Percentiles rank a stretch among this genome's conserved stretches.
Evolutionary conservation across 176 grass and related monocot genomes (phyloP).

Genomic region (Stipa capillata): DNA sequence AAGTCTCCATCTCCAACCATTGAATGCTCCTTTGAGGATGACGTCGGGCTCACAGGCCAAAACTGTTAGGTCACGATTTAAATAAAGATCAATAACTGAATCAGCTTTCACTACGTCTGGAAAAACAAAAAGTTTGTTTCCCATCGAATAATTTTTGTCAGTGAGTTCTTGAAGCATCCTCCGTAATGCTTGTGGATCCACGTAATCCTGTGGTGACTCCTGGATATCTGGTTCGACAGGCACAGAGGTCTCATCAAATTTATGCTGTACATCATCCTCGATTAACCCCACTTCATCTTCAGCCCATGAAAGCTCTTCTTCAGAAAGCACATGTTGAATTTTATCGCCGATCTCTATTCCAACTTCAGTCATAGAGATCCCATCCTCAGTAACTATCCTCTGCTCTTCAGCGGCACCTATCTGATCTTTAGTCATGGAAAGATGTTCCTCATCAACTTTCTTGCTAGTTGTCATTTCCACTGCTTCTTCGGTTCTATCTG

Average conservation of each 20-base stretch:
- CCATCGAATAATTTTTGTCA: conserved; percentile 32
- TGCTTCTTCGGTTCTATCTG: background rate
- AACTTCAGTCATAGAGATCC: background rate
- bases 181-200: conserved; percentile 35
- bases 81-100: conserved; percentile 49
- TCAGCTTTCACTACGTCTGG: conserved; percentile 47
- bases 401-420: conserved; percentile 8
- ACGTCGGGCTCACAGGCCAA: conserved; percentile 62
- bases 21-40: conserved; percentile 78
- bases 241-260: background rate
- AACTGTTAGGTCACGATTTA: conserved; percentile 60
- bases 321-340: background rate
- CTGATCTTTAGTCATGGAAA: conserved; percentile 24
- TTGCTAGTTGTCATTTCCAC: background rate
- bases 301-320: conserved; percentile 24
- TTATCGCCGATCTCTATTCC: background rate
- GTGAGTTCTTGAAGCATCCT: conserved; percentile 50
- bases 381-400: background rate
- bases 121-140: conserved; percentile 55
- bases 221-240: background rate
- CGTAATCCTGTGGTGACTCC: background rate
- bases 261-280: background rate
- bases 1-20: conserved; percentile 73
- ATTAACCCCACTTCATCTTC: conserved; percentile 15
- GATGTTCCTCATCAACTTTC: conserved; percentile 23